These are phyloP conservation scores for Termitomyces sp. DNA, from an alignment of 768 basidiomycete species.

Conservation along the genomic window DNA sequence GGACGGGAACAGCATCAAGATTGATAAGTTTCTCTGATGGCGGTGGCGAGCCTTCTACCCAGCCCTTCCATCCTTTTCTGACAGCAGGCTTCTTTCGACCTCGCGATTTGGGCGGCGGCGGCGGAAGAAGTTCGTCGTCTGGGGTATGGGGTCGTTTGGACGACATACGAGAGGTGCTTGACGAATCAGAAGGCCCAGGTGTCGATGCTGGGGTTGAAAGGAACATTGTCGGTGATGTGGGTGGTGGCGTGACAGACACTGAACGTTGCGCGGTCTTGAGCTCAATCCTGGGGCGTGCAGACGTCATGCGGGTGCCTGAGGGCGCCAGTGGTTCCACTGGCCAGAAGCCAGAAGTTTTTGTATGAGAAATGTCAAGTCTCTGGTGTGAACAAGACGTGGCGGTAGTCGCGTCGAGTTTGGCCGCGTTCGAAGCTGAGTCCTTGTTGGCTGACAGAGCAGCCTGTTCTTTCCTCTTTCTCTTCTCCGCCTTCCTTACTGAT, in stretches of 20 bases:
- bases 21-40: conserved; percentile 81
- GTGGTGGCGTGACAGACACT: conserved; percentile 71
- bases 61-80: conserved; percentile 87
- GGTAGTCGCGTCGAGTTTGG: conserved; percentile 23
- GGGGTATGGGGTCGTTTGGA: conserved; percentile 79
- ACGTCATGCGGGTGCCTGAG: neutral
- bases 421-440: conserved; percentile 15
- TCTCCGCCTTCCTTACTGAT: conserved; percentile 41
- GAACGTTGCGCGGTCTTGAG: conserved; percentile 67
- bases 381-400: conserved; percentile 20
- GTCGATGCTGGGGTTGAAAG: conserved; percentile 66
- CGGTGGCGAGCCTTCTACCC: conserved; percentile 82
- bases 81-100: conserved; percentile 59
- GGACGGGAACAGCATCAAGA: conserved; percentile 63
- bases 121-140: conserved; percentile 42
- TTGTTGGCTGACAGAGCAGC: conserved; percentile 14
- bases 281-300: conserved; percentile 60
- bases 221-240: conserved; percentile 36
- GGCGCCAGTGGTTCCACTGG: conserved; percentile 21
- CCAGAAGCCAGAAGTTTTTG: conserved; percentile 43
- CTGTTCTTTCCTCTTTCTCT: conserved; percentile 46
- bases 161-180: conserved; percentile 68
- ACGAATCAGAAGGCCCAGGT: conserved; percentile 70
- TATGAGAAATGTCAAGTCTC: conserved; percentile 20
- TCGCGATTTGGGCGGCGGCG: conserved; percentile 22